These are phyloP conservation scores for Solanum bulbocastanum DNA, from an alignment of 257 asterid species.

Conservation along the genomic window DNA sequence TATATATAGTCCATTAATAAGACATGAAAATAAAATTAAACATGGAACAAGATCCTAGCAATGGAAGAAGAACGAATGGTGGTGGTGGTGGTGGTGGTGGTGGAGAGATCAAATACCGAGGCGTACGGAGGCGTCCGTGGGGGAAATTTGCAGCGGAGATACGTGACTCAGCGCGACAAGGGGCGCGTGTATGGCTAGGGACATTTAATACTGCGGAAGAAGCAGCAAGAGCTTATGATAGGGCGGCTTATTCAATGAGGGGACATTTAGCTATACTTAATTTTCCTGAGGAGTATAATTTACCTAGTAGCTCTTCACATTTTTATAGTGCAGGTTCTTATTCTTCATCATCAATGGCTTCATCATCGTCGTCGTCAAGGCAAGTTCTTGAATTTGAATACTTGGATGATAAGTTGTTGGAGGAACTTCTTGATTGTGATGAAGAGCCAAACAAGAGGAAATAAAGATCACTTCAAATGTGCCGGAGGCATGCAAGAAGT, in stretches of 20 bases:
- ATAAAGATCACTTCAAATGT: background rate
- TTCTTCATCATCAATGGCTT: background rate
- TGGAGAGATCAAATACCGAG: slow-evolving; percentile 53
- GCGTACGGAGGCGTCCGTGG: slow-evolving; percentile 78
- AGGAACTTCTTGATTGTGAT: slow-evolving; percentile 49
- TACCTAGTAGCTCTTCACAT: slow-evolving; percentile 61
- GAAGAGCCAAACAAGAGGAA: slow-evolving; percentile 11
- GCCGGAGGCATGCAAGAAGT: background rate
- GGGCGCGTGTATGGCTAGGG: slow-evolving; percentile 80
- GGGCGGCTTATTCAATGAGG: slow-evolving; percentile 62
- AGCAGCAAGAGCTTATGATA: slow-evolving; percentile 74
- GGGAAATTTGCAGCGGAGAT: slow-evolving; percentile 87
- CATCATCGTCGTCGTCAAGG: slow-evolving; percentile 3
- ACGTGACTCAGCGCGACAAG: slow-evolving; percentile 47
- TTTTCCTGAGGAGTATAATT: slow-evolving; percentile 54
- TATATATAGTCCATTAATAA: background rate
- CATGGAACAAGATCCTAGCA: background rate
- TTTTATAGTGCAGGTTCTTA: slow-evolving; percentile 17
- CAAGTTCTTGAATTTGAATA: slow-evolving; percentile 57
- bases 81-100: background rate
- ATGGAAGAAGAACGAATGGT: slow-evolving; percentile 11
- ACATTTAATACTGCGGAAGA: slow-evolving; percentile 57
- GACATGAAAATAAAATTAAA: background rate
- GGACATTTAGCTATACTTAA: slow-evolving; percentile 76
- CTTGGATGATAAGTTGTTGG: slow-evolving; percentile 51